Base-by-base conservation (phyloP, 768 basidiomycete species). In the Neoboletus brunneissimus region DNA sequence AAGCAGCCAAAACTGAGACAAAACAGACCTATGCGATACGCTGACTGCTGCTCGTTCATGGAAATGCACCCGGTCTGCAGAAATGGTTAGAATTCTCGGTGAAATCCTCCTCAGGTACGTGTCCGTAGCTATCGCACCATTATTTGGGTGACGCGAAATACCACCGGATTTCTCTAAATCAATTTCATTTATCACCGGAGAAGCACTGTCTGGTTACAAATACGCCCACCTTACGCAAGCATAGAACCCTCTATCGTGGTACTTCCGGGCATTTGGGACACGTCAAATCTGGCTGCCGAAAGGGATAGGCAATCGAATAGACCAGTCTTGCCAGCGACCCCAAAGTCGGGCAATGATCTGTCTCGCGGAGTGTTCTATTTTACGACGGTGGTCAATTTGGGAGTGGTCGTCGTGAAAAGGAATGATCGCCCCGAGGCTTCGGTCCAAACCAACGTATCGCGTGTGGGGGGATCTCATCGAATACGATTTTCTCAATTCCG, bases 111-210 rank as follows among this genome's bases (percentile, higher is more conserved):
- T 32, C 58, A 58, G 64, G 61, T 56, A 58, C 63, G 43, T 54
- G 31, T 63, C 60, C 58, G 61, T 61, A 46, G 51, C 54, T 57
- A 31, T 52, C 68, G 68, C 66, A 56, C 54, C 49, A 45, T 23
- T 42, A 32, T 35, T 37, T 38, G 51, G 27, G 54, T 50, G 66
- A 60, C 61, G 56, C 54, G 55, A 56, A 56, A 35, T 55, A 37
- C 37, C 41, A 53, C 27, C 29, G 42, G 20, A 54, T 50, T 55
- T 29, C 57, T 57, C 55, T 59, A 58, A 57, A 67, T 58, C 56
- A 47, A 46, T 58, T 60, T 67, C 67, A 67, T 67, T 59, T 60
- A 67, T 67, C 67, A 60, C 47, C 54, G 53, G 60, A 51, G 67
- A 66, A 62, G 54, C 43, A 11, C 32, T 37, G 41, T 41, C 44